Percentiles rank a stretch among this genome's conserved stretches.
Conservation (phyloP, 495 filamentous ascomycete genomes). For the Lepidopterella palustris region DNA sequence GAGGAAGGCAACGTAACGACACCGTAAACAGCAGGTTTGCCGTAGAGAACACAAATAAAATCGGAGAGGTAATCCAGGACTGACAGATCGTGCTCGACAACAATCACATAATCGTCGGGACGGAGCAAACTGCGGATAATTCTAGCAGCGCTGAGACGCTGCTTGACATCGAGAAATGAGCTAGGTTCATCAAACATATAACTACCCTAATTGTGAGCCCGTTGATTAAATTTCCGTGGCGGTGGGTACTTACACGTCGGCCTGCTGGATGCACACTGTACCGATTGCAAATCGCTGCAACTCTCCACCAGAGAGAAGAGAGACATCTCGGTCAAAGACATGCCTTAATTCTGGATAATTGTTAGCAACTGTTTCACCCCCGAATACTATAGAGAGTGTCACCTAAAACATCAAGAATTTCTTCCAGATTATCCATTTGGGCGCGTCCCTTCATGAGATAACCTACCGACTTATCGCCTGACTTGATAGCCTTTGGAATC, state of each 20-base stretch:
- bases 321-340: slow-evolving; percentile 81
- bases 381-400: slow-evolving; percentile 16
- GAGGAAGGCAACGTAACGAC: slow-evolving; percentile 95
- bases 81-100: slow-evolving; percentile 97
- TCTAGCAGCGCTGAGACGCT: slow-evolving; percentile 84
- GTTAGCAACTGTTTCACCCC: slow-evolving; percentile 25
- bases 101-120: slow-evolving; percentile 91
- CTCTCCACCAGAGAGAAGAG: slow-evolving; percentile 88
- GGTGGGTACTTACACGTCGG: slow-evolving; percentile 80
- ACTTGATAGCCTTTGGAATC: slow-evolving; percentile 84
- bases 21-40: slow-evolving; percentile 90
- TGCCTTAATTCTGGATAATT: slow-evolving; percentile 63
- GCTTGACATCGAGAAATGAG: slow-evolving; percentile 97
- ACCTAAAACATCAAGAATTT: slow-evolving; percentile 80
- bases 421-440: slow-evolving; percentile 72
- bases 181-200: slow-evolving; percentile 99
- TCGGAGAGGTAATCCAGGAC: slow-evolving; percentile 97
- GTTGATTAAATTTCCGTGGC: background rate
- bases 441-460: slow-evolving; percentile 64
- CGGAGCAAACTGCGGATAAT: slow-evolving; percentile 85
- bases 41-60: slow-evolving; percentile 96
- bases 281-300: slow-evolving; percentile 96
- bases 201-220: no score
- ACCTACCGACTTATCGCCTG: slow-evolving; percentile 66
- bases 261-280: slow-evolving; percentile 89